phyloP scores from a whole-genome alignment of 169 alveolate genomes.

The Eimeria necatrix region DNA sequence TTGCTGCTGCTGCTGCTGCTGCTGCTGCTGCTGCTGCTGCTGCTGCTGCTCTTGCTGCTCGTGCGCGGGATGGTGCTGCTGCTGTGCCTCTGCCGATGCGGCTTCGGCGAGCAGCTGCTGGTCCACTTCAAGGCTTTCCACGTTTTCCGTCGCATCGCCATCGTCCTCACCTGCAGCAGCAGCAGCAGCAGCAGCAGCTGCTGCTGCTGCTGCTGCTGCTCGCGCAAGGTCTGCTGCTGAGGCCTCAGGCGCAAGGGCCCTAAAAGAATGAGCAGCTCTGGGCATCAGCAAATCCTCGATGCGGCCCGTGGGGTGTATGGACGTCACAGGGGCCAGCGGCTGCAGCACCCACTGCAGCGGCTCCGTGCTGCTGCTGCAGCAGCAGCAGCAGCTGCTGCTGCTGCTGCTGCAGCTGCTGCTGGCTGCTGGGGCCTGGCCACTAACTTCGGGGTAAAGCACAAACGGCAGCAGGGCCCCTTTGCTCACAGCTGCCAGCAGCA shows the following conservation, averaged over 20 bases:
- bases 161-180: neutral
- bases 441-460: constrained; percentile 22
- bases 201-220: constrained; percentile 31
- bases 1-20: constrained; percentile 49
- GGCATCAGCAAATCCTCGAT: constrained; percentile 65
- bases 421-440: neutral
- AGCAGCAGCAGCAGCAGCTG: neutral
- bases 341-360: constrained; percentile 46
- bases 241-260: constrained; percentile 37
- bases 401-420: constrained; percentile 12
- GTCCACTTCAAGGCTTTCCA: no score
- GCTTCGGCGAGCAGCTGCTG: neutral
- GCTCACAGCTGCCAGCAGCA: constrained; percentile 48
- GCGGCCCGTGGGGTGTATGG: constrained; percentile 64
- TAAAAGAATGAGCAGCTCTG: constrained; percentile 29
- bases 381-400: neutral
- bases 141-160: neutral
- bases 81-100: constrained; percentile 13
- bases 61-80: neutral
- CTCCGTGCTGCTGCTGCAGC: neutral
- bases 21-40: constrained; percentile 60
- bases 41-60: constrained; percentile 31
- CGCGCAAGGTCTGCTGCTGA: constrained; percentile 1
- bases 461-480: constrained; percentile 66
- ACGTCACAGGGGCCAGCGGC: constrained; percentile 57